Evolutionary conservation across 192 early-diverging fungal genomes (phyloP).

Genomic region (Obelidium mucronatum): DNA sequence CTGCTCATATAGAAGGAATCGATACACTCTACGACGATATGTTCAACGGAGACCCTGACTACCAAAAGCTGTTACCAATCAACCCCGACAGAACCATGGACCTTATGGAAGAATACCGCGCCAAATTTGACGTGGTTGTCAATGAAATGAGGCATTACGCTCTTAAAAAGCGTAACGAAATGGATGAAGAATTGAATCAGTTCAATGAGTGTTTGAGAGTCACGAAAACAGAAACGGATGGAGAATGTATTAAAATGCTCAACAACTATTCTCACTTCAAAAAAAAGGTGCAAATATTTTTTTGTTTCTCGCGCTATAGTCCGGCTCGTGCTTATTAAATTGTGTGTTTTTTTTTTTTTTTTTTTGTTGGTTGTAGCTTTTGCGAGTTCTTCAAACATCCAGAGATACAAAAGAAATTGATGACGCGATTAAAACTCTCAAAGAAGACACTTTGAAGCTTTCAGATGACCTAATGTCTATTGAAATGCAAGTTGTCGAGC

Average conservation of each 20-base stretch:
- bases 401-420: constrained; percentile 55
- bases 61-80: constrained; percentile 49
- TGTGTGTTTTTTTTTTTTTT: too few relatives aligned
- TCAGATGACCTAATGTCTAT: constrained; percentile 58
- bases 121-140: constrained; percentile 64
- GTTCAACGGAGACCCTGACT: constrained; percentile 66
- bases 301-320: background rate
- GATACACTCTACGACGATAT: constrained; percentile 62
- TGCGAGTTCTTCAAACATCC: constrained; percentile 52
- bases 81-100: constrained; percentile 53
- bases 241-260: constrained; percentile 50
- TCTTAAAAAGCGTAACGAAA: constrained; percentile 54
- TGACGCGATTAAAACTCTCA: constrained; percentile 54
- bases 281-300: constrained; percentile 50
- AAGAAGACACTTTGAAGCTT: constrained; percentile 43
- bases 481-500: constrained; percentile 69
- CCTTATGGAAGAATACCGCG: constrained; percentile 59
- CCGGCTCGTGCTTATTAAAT: too few relatives aligned
- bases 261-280: constrained; percentile 61
- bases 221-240: constrained; percentile 55
- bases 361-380: too few relatives aligned
- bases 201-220: constrained; percentile 46
- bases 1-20: constrained; percentile 60
- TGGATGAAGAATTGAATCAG: constrained; percentile 52
- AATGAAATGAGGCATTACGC: constrained; percentile 60